These are phyloP conservation scores for Trebouxia gelatinosa DNA, from an alignment of 163 green algal species.

Conservation along the genomic window DNA sequence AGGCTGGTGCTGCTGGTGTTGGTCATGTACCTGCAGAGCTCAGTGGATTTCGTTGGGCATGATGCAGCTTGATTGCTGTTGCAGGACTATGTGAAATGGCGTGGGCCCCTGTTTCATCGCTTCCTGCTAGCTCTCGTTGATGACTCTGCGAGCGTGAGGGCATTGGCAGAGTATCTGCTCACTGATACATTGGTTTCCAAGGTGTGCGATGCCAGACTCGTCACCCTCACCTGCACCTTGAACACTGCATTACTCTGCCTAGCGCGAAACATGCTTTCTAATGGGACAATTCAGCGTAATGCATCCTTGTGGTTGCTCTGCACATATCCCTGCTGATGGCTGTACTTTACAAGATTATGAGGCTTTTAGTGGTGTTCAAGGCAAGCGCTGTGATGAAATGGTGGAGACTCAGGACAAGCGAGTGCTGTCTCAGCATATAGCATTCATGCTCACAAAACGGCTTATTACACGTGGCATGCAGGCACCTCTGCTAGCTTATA, in stretches of 20 bases:
- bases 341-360: too few relatives aligned
- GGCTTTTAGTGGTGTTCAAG: too few relatives aligned
- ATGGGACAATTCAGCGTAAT: background rate
- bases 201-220: background rate
- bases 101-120: slow-evolving; percentile 79
- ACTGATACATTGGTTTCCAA: slow-evolving; percentile 68
- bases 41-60: background rate
- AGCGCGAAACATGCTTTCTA: background rate
- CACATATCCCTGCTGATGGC: background rate
- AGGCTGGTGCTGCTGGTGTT: too few relatives aligned
- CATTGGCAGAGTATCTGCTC: slow-evolving; percentile 72
- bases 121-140: slow-evolving; percentile 82
- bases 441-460: background rate
- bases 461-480: slow-evolving; percentile 9
- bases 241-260: background rate
- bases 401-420: background rate
- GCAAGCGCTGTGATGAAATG: too few relatives aligned
- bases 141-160: slow-evolving; percentile 52
- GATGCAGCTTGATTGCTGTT: background rate
- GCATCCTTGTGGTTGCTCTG: background rate
- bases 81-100: slow-evolving; percentile 89
- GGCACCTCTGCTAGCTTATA: slow-evolving; percentile 86
- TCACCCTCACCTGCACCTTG: background rate
- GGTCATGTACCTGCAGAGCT: too few relatives aligned
- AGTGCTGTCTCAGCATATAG: background rate